These are phyloP conservation scores for Excoecaria cochinchinensis DNA, from an alignment of 345 rosid species.

Conservation along the genomic window DNA sequence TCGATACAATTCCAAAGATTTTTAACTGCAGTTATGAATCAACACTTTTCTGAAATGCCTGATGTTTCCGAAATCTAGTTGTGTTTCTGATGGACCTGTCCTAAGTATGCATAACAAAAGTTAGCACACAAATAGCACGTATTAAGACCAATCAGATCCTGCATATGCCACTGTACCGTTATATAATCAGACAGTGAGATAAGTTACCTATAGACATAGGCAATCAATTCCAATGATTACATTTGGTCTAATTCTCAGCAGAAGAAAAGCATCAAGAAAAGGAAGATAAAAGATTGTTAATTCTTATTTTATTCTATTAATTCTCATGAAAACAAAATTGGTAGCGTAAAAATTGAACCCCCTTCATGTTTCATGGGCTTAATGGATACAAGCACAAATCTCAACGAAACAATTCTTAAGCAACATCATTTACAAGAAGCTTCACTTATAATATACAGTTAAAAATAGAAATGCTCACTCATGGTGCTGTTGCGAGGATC, in stretches of 20 bases:
- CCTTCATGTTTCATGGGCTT: slow-evolving; percentile 25
- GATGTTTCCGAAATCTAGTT: neutral
- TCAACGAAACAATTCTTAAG: neutral
- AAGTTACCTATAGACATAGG: neutral
- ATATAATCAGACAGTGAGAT: neutral
- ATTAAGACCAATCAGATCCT: neutral
- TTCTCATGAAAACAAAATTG: slow-evolving; percentile 12
- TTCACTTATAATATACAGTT: slow-evolving; percentile 43
- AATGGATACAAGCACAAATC: slow-evolving; percentile 9
- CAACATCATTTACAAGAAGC: slow-evolving; percentile 39
- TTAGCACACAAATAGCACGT: neutral
- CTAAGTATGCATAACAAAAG: neutral
- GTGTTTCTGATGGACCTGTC: neutral
- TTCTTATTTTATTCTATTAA: neutral
- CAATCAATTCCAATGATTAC: neutral
- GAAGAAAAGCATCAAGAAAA: neutral
- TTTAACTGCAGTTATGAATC: neutral
- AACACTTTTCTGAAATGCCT: too few species aligned
- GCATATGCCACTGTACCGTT: neutral
- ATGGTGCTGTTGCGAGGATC: slow-evolving; percentile 7
- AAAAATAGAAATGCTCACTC: slow-evolving; percentile 25
- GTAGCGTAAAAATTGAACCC: slow-evolving; percentile 18
- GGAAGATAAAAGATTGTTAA: too few species aligned
- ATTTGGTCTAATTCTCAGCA: neutral
- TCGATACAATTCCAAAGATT: neutral